These are phyloP conservation scores for Glomus cerebriforme DNA, from an alignment of 192 early-diverging fungal genomes.

Conservation along the genomic window DNA sequence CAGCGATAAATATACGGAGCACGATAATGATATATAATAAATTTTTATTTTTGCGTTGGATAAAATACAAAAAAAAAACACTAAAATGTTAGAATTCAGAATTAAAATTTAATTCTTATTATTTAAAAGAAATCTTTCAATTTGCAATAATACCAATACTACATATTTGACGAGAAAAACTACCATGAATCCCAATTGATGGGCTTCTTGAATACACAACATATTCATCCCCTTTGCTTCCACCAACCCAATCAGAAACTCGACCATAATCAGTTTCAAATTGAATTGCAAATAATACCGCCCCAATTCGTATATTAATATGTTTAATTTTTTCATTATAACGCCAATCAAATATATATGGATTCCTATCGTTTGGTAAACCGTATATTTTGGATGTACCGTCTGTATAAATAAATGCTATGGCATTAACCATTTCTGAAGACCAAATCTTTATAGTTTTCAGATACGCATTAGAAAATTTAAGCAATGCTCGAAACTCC, in stretches of 20 bases:
- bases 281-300: slow-evolving; percentile 9
- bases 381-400: background rate
- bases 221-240: background rate
- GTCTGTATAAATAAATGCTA: slow-evolving; percentile 9
- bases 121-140: background rate
- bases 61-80: no score
- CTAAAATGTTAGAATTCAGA: no score
- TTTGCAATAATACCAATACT: background rate
- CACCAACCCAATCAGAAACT: background rate
- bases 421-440: slow-evolving; percentile 12
- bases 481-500: background rate
- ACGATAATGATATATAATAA: no score
- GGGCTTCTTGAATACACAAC: background rate
- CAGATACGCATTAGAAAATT: background rate
- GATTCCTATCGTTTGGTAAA: background rate
- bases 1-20: no score
- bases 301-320: background rate
- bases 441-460: background rate
- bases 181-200: slow-evolving; percentile 8
- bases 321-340: background rate
- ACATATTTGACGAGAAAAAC: slow-evolving; percentile 20
- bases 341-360: background rate
- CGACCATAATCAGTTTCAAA: slow-evolving; percentile 8
- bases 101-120: no score
- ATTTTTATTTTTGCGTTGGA: no score